phyloP scores from a whole-genome alignment of 2,329 filamentous ascomycete species.

The Ophiocordyceps sinensis region DNA sequence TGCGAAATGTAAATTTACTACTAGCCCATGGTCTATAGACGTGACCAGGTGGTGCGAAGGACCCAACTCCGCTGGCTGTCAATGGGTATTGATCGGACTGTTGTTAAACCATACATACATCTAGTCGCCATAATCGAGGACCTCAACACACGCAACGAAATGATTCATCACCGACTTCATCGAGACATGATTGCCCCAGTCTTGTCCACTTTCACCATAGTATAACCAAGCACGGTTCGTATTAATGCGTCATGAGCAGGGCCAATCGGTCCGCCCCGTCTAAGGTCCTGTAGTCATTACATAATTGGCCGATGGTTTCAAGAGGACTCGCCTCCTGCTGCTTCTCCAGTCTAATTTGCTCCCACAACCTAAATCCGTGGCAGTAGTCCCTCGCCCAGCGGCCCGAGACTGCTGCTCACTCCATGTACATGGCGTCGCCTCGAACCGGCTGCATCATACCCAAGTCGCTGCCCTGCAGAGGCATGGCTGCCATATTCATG shows the following conservation, averaged over 20 bases:
- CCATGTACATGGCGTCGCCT: constrained; percentile 37
- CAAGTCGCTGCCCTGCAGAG: constrained; percentile 28
- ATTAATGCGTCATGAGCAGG: constrained; percentile 5
- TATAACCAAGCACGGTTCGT: neutral
- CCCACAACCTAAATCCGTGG: too few species aligned
- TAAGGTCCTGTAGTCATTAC: constrained; percentile 15
- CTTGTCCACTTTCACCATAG: neutral
- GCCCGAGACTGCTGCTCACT: constrained; percentile 14
- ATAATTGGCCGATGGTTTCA: constrained; percentile 3
- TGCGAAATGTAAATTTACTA: too few species aligned
- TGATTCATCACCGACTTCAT: too few species aligned
- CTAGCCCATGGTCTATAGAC: too few species aligned
- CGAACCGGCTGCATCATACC: constrained; percentile 30
- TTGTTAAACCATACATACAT: too few species aligned
- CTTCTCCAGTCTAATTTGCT: neutral
- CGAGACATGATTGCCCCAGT: too few species aligned
- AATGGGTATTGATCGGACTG: too few species aligned
- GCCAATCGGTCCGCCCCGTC: constrained; percentile 7
- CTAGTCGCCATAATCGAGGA: too few species aligned
- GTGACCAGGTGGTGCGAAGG: too few species aligned
- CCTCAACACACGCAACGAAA: too few species aligned
- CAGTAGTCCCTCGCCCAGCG: neutral
- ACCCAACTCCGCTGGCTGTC: too few species aligned
- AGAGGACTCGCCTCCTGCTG: neutral
- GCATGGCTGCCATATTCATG: constrained; percentile 24